A percentile compares a stretch with the other conserved stretches of the same genome.
phyloP scores from a whole-genome alignment of 495 filamentous ascomycete species.

The Penicillium riverlandense region DNA sequence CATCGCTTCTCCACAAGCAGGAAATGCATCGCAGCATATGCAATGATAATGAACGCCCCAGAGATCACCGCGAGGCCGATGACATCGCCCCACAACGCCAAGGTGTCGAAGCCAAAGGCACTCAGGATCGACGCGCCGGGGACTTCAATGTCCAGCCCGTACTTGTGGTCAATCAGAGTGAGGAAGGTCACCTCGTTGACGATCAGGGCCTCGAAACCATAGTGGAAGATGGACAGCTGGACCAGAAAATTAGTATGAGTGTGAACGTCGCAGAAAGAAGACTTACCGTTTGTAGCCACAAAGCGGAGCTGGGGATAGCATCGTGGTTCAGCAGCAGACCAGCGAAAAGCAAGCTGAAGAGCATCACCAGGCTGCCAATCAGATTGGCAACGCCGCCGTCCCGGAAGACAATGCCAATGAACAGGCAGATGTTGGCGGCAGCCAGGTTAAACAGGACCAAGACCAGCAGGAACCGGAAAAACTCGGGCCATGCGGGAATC shows the following conservation, averaged over 20 bases:
- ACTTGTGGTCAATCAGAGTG: constrained; percentile 85
- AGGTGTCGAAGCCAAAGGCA: constrained; percentile 83
- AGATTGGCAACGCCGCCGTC: constrained; percentile 90
- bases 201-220: constrained; percentile 91
- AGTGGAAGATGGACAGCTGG: constrained; percentile 98
- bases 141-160: constrained; percentile 91
- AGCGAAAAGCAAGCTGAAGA: constrained; percentile 92
- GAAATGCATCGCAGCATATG: constrained; percentile 89
- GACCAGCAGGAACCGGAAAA: constrained; percentile 85
- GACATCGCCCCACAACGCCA: constrained; percentile 79
- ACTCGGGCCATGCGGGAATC: constrained; percentile 72
- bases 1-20: constrained; percentile 87
- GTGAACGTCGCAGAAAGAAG: background rate
- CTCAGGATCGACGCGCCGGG: constrained; percentile 91
- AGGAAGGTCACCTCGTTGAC: constrained; percentile 96
- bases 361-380: constrained; percentile 92
- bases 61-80: constrained; percentile 76
- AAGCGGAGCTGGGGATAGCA: constrained; percentile 71
- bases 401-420: constrained; percentile 92
- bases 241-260: constrained; percentile 1
- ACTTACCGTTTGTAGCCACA: constrained; percentile 82
- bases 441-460: constrained; percentile 94
- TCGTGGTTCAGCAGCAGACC: constrained; percentile 91
- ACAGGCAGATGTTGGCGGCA: constrained; percentile 85
- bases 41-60: constrained; percentile 75